Evolutionary conservation across 169 alveolate species (phyloP).

Genomic region (Toxoplasma gondii): DNA sequence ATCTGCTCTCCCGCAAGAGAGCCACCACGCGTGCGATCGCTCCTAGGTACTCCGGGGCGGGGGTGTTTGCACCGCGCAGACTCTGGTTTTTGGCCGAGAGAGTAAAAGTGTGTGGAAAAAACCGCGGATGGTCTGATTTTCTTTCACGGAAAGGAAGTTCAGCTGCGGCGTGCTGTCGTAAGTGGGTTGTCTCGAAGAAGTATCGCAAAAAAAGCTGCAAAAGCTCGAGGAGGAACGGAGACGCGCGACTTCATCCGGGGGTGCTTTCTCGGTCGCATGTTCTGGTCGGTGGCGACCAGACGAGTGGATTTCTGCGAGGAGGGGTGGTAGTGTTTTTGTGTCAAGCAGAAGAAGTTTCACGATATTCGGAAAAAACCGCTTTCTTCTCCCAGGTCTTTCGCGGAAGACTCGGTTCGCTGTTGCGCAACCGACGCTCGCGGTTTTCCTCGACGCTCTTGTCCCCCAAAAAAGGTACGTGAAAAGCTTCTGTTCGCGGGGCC

Average conservation of each 20-base stretch:
- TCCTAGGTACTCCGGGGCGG: too few relatives aligned
- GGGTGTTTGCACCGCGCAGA: too few relatives aligned
- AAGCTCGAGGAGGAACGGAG: neutral
- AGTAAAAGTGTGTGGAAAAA: too few relatives aligned
- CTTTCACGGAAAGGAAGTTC: too few relatives aligned
- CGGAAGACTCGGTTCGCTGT: neutral
- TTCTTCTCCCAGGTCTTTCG: neutral
- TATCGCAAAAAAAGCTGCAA: neutral
- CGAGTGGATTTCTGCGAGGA: neutral
- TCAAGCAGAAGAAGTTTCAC: neutral
- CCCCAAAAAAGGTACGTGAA: too few relatives aligned
- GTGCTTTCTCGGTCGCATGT: neutral
- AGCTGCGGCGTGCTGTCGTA: too few relatives aligned
- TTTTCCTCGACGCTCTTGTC: neutral
- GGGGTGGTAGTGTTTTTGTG: slow-evolving; percentile 5
- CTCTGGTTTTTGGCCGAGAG: too few relatives aligned
- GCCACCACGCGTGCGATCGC: too few relatives aligned
- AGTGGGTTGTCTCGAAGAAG: too few relatives aligned
- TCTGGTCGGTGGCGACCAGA: neutral
- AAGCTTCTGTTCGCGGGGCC: neutral
- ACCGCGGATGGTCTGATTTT: too few relatives aligned
- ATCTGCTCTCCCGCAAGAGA: too few relatives aligned
- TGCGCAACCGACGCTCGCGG: neutral
- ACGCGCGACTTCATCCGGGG: neutral
- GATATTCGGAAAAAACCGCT: neutral